Percentiles rank a stretch among this genome's conserved stretches.
Conservation (phyloP, 352 stramenopile species). For the Saprolegnia parasitica region DNA sequence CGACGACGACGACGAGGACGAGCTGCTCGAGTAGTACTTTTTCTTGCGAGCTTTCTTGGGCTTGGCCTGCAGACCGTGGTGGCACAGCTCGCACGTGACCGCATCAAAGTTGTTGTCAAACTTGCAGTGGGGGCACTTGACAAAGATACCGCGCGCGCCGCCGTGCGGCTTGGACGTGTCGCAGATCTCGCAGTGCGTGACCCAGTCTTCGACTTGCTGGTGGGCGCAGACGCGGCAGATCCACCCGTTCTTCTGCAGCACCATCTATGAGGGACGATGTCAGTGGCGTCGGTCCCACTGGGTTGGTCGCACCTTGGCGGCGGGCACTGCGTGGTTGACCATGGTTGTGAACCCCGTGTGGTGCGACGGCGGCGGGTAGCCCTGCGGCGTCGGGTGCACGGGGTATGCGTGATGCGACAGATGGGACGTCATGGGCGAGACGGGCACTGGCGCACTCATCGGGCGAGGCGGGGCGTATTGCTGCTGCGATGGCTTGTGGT, state of each 20-base stretch:
- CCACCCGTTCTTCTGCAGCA: conserved; percentile 40
- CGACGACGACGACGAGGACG: conserved; percentile 31
- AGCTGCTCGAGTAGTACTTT: conserved; percentile 42
- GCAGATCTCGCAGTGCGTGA: conserved; percentile 64
- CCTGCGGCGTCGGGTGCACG: background rate
- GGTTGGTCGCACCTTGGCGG: conserved; percentile 3
- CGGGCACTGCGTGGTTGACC: conserved; percentile 23
- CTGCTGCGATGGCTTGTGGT: background rate
- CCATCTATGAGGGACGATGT: conserved; percentile 4
- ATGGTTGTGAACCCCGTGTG: conserved; percentile 21
- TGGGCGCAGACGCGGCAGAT: conserved; percentile 63
- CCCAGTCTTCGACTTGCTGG: conserved; percentile 64
- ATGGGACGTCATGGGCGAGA: conserved; percentile 14
- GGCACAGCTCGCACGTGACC: conserved; percentile 65
- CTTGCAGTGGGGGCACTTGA: conserved; percentile 60
- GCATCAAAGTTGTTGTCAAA: conserved; percentile 76
- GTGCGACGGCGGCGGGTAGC: background rate
- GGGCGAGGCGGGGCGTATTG: background rate
- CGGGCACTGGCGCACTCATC: background rate
- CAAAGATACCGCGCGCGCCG: conserved; percentile 44
- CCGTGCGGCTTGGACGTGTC: conserved; percentile 57
- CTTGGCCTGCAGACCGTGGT: conserved; percentile 37
- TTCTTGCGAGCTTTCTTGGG: conserved; percentile 35
- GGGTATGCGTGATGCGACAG: background rate
- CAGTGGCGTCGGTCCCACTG: background rate